Conservation (phyloP, 2,329 filamentous ascomycete species). For the Aspergillus pseudonomiae region DNA sequence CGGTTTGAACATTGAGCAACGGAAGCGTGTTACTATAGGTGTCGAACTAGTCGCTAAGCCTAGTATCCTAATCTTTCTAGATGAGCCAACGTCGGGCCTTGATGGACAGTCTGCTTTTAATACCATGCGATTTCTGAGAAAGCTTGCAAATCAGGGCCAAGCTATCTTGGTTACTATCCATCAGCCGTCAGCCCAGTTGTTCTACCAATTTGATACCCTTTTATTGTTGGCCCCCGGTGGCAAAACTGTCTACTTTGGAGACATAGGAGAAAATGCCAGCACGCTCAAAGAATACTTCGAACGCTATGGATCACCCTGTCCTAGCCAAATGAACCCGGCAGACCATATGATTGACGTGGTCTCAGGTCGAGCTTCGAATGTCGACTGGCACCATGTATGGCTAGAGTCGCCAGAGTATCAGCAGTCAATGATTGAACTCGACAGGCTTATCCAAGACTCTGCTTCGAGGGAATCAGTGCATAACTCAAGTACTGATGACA, state of each 20-base stretch:
- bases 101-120: constrained; percentile 69
- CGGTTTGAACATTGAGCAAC: constrained; percentile 64
- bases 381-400: constrained; percentile 74
- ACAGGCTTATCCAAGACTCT: constrained; percentile 58
- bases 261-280: constrained; percentile 65
- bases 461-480: constrained; percentile 41
- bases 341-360: constrained; percentile 59
- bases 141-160: constrained; percentile 65
- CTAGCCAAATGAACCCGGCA: constrained; percentile 62
- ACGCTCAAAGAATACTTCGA: constrained; percentile 69
- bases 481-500: constrained; percentile 32
- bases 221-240: constrained; percentile 67
- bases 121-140: constrained; percentile 67
- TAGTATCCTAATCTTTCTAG: constrained; percentile 67
- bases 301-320: constrained; percentile 65
- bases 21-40: constrained; percentile 71
- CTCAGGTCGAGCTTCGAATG: constrained; percentile 53
- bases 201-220: constrained; percentile 71
- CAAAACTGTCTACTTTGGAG: constrained; percentile 71
- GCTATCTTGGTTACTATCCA: constrained; percentile 73
- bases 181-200: constrained; percentile 67
- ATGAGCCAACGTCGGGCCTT: constrained; percentile 70
- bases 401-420: constrained; percentile 62
- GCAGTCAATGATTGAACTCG: constrained; percentile 63
- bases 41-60: constrained; percentile 72